Percentiles rank a stretch among this genome's conserved stretches.
These are phyloP conservation scores for Hexamita inflata DNA, from an alignment of 208 protist genomes.

Conservation along the genomic window DNA sequence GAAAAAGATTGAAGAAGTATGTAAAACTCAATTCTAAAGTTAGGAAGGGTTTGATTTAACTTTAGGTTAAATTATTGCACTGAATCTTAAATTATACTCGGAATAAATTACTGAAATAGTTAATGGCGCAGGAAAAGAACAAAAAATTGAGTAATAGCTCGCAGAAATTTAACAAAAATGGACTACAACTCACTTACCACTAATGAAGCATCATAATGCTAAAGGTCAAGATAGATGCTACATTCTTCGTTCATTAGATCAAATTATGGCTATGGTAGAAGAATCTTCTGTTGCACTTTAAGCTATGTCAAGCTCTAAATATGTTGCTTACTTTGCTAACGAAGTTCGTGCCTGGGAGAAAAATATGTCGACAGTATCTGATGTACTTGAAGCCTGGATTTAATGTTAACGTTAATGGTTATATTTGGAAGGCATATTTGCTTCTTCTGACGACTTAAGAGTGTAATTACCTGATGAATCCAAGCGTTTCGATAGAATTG, in stretches of 20 bases:
- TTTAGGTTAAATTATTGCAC: conserved; percentile 78
- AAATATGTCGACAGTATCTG: conserved; percentile 73
- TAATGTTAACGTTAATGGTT: conserved; percentile 94
- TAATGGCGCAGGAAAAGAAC: conserved; percentile 69
- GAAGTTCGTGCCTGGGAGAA: conserved; percentile 83
- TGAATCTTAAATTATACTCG: conserved; percentile 78
- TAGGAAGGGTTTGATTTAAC: conserved; percentile 71
- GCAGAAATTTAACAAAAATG: conserved; percentile 75
- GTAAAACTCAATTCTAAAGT: conserved; percentile 73
- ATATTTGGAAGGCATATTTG: conserved; percentile 96
- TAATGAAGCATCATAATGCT: conserved; percentile 64
- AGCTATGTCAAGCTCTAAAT: conserved; percentile 80
- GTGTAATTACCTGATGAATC: conserved; percentile 89
- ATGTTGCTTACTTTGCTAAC: conserved; percentile 77
- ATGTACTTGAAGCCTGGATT: conserved; percentile 86
- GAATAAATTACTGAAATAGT: conserved; percentile 80
- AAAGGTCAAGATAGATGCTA: conserved; percentile 58
- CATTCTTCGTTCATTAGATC: conserved; percentile 75
- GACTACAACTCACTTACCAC: conserved; percentile 45
- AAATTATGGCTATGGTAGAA: conserved; percentile 83
- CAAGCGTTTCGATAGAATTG: conserved; percentile 67
- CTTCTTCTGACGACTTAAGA: conserved; percentile 88
- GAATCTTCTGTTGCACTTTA: conserved; percentile 90
- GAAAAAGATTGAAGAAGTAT: conserved; percentile 79
- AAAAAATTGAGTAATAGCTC: conserved; percentile 79